Base-by-base conservation (phyloP, 1,284 basidiomycete genomes). In the Entoloma clypeatum region DNA sequence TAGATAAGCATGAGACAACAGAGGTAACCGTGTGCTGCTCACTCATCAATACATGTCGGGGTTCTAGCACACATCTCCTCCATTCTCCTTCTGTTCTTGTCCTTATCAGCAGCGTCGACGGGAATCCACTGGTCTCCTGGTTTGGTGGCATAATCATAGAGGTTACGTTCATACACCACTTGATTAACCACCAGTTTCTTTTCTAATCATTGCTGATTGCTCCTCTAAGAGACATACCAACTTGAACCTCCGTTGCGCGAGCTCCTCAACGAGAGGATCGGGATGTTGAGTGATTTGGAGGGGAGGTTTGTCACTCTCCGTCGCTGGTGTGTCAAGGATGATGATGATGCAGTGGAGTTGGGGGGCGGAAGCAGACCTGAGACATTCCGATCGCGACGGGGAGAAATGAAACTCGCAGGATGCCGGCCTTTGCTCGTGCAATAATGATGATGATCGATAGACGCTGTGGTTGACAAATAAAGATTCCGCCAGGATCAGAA, bases 211-310 rank as follows among this genome's bases (percentile, higher is more conserved):
- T 14, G 33, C 33, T 24, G 33, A 35, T 35, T 35, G 33, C n/a
- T 35, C 33, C 33, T 35, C 33, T 35, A 35, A 24, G 8, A 35
- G 33, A 35, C 22, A 24, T 16, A 23, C 33, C 33, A 35, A 35
- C 33, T 35, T 35, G 33, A 24, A 35, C 33, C 33, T 35, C 18
- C n/a, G 22, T 35, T 35, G 33, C 4, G 33, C 33, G 7, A 35
- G 18, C 21, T 35, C 33, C 17, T 35, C 22, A 10, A 35, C 7
- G 5, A 14, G 22, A 13, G n/a, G 33, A 13, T 22, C 18, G 21
- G 31, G 31, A 34, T 34, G 32, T 34, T 22, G 31, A 33, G 31
- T 21, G 11, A 33, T 33, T 13, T 32, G 6, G 28, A n/a, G 3
- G 28, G 28, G 4, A 8, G 14, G 28, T 30, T 35, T n/a, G n/a